Evolutionary conservation across 2,329 filamentous ascomycete genomes (phyloP).

Genomic region (Penicillium sp.): DNA sequence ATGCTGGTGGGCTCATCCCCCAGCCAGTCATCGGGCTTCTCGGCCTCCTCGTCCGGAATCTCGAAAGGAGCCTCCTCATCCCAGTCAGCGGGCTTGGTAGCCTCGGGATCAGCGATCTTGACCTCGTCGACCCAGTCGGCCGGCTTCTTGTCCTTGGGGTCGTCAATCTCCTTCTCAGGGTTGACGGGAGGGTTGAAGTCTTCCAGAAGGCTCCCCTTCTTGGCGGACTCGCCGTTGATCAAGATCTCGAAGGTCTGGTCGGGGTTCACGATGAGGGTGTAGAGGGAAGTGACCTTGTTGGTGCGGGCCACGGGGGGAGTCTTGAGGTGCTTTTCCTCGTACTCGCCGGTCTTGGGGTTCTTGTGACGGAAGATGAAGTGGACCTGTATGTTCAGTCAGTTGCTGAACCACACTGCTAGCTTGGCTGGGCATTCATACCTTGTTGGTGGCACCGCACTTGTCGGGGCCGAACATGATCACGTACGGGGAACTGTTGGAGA

Average conservation of each 20-base stretch:
- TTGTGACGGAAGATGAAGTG: conserved; percentile 99
- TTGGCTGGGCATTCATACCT: conserved; percentile 57
- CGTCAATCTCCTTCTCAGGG: conserved; percentile 90
- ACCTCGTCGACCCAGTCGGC: conserved; percentile 93
- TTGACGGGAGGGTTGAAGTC: conserved; percentile 94
- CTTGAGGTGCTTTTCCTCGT: conserved; percentile 98
- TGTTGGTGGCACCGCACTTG: conserved; percentile 99
- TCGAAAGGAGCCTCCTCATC: conserved; percentile 97
- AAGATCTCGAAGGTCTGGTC: conserved; percentile 93
- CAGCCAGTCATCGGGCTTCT: conserved; percentile 92
- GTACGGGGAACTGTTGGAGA: conserved; percentile 94
- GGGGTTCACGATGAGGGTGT: conserved; percentile 92
- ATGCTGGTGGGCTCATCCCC: conserved; percentile 78
- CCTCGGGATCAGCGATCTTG: conserved; percentile 85
- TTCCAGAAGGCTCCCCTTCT: conserved; percentile 86
- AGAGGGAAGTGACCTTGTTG: conserved; percentile 86
- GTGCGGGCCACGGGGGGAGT: conserved; percentile 80
- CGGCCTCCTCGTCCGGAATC: conserved; percentile 88
- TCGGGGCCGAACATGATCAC: conserved; percentile 99
- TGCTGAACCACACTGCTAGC: conserved; percentile 2
- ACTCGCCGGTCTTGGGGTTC: conserved; percentile 99
- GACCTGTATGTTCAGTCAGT: conserved; percentile 44
- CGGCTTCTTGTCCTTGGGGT: conserved; percentile 88
- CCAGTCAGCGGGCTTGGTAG: conserved; percentile 97
- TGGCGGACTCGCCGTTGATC: conserved; percentile 83